Conservation (phyloP, 345 rosid species). For the Rhodamnia argentea region DNA sequence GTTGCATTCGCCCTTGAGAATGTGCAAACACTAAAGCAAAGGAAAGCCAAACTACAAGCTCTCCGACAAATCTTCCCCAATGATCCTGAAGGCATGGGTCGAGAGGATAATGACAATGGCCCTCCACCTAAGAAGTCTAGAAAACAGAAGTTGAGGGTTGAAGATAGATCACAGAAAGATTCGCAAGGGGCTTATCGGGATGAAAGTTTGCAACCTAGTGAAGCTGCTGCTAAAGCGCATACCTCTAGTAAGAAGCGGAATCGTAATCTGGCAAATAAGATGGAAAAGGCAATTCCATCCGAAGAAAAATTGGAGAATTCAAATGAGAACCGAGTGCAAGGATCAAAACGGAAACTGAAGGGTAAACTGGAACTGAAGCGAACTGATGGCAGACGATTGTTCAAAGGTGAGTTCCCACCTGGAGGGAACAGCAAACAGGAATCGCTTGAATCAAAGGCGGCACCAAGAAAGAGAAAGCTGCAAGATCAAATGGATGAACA, state of each 20-base stretch:
- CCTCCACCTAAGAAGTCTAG: constrained; percentile 13
- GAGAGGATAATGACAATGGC: constrained; percentile 8
- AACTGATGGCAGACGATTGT: neutral
- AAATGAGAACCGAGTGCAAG: neutral
- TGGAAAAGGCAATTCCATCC: constrained; percentile 1
- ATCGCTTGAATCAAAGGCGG: constrained; percentile 1
- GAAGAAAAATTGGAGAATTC: constrained; percentile 5
- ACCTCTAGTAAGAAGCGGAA: neutral
- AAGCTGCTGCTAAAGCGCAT: constrained; percentile 1
- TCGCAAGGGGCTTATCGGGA: constrained; percentile 3
- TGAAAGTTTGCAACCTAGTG: constrained; percentile 6
- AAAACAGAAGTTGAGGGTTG: constrained; percentile 36
- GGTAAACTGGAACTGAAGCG: constrained; percentile 4
- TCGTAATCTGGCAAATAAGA: constrained; percentile 8
- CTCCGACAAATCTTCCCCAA: constrained; percentile 23
- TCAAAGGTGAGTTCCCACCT: neutral
- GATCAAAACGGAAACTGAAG: constrained; percentile 6
- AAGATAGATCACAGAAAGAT: constrained; percentile 5
- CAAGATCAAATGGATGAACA: constrained; percentile 13
- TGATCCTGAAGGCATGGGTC: constrained; percentile 10
- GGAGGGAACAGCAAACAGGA: constrained; percentile 6
- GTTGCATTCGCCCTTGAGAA: constrained; percentile 81
- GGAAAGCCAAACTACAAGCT: constrained; percentile 33
- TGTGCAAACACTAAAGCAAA: constrained; percentile 62
- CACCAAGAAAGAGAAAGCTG: constrained; percentile 26